Evolutionary conservation across 345 rosid species (phyloP).

Genomic region (Combretum micranthum): DNA sequence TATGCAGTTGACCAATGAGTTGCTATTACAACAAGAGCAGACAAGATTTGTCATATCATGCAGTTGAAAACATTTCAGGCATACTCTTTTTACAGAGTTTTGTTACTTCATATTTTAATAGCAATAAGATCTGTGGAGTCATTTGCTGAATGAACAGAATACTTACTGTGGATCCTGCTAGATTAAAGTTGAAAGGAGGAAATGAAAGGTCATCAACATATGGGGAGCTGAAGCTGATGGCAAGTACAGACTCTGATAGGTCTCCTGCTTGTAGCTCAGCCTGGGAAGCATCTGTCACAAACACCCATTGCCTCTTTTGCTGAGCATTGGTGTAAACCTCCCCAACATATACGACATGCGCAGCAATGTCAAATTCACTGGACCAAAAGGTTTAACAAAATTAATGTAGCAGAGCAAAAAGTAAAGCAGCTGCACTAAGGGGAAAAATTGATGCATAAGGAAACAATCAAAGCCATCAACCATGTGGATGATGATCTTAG

Average conservation of each 20-base stretch:
- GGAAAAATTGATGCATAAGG: not conserved
- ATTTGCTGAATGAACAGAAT: slow-evolving; percentile 1
- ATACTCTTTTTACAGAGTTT: not conserved
- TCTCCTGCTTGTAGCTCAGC: slow-evolving; percentile 30
- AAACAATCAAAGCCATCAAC: not conserved
- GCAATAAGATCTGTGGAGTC: slow-evolving; percentile 4
- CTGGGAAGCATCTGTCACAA: slow-evolving; percentile 69
- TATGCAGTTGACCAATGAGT: too few relatives aligned
- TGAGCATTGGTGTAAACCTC: slow-evolving; percentile 43
- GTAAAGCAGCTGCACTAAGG: too few relatives aligned
- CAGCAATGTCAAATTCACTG: slow-evolving; percentile 90
- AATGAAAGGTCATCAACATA: slow-evolving; percentile 33
- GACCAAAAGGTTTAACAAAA: not conserved
- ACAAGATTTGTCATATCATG: too few relatives aligned
- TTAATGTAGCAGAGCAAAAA: too few relatives aligned
- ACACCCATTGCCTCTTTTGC: slow-evolving; percentile 84
- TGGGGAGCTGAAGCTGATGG: slow-evolving; percentile 72
- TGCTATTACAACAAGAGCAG: too few relatives aligned
- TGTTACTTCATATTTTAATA: not conserved
- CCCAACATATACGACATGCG: slow-evolving; percentile 66
- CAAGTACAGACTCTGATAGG: slow-evolving; percentile 55
- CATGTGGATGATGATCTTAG: not conserved
- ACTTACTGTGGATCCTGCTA: slow-evolving; percentile 80
- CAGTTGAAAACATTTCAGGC: too few relatives aligned
- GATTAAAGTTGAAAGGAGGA: slow-evolving; percentile 53